Base-by-base conservation (phyloP, 768 basidiomycete genomes). In the Leccinum uliginosum region DNA sequence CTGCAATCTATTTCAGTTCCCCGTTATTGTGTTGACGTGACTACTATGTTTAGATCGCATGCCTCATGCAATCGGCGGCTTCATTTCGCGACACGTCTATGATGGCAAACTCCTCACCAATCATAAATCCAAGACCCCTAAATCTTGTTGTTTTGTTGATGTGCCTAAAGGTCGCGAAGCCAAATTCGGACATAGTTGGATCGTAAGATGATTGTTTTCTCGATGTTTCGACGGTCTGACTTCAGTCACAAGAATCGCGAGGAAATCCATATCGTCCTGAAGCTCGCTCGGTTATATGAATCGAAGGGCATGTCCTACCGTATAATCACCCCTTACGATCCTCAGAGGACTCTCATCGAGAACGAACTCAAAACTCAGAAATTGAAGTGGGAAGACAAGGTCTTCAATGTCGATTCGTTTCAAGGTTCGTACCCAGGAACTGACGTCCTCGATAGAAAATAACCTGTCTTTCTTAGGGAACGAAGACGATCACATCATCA, bases 271-370 rank as follows among this genome's bases (percentile, higher is more conserved):
- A 73, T 78, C 52, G 77, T 86, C 21, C 62, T 86, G 14, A 75
- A 80, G 47, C 69, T 92, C 54, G 85, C 84, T 53, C 59, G 62
- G 44, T 70, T 79, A 40, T 79, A 88, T 40, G 70, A 83, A 64
- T 68, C 73, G 2, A 68, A 75, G 54, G 61, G 67, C 0, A 77
- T 74, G 62, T 70, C 72, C 3, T 91, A 79, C 72, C 76, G 80
- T 47, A 82, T 93, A 54, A 85, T 93, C 50, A 91, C 87, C 7
- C 91, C 90, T 0, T 93, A 93, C 74, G 88, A 88, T 64, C 82
- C 75, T 1, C 91, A 93, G 66, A 74, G 87, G 17, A 76, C 65
- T 53, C 56, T 62, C 11, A 80, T 93, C 64, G 88, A 91, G 69
- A 63, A 67, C 2, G 63, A 59, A 5, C 80, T 93, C 68, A 77